phyloP scores from a whole-genome alignment of 2,329 filamentous ascomycete species.

The Hypoxylon sp. region DNA sequence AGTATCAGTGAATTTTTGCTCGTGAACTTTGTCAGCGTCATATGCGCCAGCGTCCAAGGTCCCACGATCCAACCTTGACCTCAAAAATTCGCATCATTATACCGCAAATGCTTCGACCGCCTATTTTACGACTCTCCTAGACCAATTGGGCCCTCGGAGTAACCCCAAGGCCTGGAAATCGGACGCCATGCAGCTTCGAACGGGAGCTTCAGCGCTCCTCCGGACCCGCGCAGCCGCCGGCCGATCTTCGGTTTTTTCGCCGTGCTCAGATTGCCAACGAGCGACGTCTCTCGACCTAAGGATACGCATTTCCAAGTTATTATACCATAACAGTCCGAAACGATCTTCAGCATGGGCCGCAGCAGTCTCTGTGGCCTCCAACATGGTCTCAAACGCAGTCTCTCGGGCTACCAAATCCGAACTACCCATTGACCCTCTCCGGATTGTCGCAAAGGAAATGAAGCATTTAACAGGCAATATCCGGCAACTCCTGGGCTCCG shows the following conservation, averaged over 20 bases:
- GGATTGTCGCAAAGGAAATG: constrained; percentile 95
- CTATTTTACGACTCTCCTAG: constrained; percentile 34
- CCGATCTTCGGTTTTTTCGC: constrained; percentile 54
- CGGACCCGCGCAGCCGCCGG: constrained; percentile 55
- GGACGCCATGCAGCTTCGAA: constrained; percentile 66
- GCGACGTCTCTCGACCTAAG: constrained; percentile 52
- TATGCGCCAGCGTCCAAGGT: constrained; percentile 14
- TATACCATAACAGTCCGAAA: constrained; percentile 61
- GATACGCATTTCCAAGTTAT: constrained; percentile 52
- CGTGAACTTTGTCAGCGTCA: constrained; percentile 23
- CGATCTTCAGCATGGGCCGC: constrained; percentile 79
- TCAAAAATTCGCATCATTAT: not conserved
- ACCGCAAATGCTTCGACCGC: constrained; percentile 42
- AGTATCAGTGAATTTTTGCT: constrained; percentile 28
- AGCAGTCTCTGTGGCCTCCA: constrained; percentile 77
- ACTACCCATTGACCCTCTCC: constrained; percentile 87
- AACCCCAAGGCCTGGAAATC: constrained; percentile 35
- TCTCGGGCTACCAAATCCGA: constrained; percentile 72
- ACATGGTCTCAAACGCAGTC: constrained; percentile 77
- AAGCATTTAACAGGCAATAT: constrained; percentile 96
- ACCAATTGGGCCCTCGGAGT: constrained; percentile 52
- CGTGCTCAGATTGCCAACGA: constrained; percentile 57
- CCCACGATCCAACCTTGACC: constrained; percentile 17
- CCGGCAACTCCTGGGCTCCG: constrained; percentile 90
- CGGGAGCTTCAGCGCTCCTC: constrained; percentile 65